Conservation (phyloP, 768 basidiomycete species). For the Tricholoma hemisulphureum region DNA sequence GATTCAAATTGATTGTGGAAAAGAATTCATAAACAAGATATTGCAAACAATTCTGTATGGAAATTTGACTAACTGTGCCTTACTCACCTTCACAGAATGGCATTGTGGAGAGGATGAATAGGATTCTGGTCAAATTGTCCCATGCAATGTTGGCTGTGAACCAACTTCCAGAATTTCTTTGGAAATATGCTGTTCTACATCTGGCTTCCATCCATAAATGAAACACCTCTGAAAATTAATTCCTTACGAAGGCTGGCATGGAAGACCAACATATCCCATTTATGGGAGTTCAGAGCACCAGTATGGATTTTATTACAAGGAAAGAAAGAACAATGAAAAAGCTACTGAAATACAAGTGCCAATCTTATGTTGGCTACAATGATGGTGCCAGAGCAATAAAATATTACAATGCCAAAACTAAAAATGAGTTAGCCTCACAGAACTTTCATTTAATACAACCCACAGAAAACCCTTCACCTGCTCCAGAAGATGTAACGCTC, state of each 20-base stretch:
- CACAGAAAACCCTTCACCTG: too few species aligned
- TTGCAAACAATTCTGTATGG: slow-evolving; percentile 23
- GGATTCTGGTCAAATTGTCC: slow-evolving; percentile 13
- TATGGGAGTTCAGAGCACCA: too few species aligned
- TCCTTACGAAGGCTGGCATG: slow-evolving; percentile 16
- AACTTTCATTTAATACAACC: too few species aligned
- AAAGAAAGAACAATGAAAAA: too few species aligned
- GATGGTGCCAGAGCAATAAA: too few species aligned
- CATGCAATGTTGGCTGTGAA: slow-evolving; percentile 8
- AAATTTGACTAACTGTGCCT: slow-evolving; percentile 23
- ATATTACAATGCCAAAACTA: too few species aligned
- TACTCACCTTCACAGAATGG: slow-evolving; percentile 34
- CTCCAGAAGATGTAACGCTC: too few species aligned
- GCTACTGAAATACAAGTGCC: too few species aligned
- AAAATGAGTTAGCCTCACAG: too few species aligned
- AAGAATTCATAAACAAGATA: neutral
- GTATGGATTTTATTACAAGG: too few species aligned
- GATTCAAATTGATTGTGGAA: slow-evolving; percentile 1
- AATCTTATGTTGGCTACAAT: too few species aligned
- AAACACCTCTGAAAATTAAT: slow-evolving; percentile 1
- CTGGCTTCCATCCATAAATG: neutral
- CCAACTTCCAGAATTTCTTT: slow-evolving; percentile 5
- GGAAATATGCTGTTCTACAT: neutral
- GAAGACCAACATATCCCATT: slow-evolving; percentile 26
- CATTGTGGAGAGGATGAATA: slow-evolving; percentile 29